Conservation (phyloP, 1,284 basidiomycete species). For the Malassezia furfur region DNA sequence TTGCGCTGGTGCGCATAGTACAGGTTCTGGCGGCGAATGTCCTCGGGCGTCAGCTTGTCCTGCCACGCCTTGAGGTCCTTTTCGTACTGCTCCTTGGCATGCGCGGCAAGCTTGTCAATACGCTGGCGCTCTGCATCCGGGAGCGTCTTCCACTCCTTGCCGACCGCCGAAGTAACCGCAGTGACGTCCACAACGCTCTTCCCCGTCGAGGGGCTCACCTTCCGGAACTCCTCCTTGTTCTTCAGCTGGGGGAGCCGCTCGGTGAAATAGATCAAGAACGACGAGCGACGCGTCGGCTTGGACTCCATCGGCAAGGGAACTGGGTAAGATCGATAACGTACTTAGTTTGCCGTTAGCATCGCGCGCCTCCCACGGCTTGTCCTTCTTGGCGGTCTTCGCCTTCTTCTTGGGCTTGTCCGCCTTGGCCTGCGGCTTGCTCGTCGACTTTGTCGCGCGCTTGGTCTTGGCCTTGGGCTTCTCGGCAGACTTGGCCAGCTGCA, state of each 20-base stretch:
- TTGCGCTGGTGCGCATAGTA: conserved; percentile 34
- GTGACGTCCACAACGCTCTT: conserved; percentile 30
- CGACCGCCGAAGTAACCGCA: conserved; percentile 25
- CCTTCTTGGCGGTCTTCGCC: conserved; percentile 9
- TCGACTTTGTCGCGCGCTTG: not conserved
- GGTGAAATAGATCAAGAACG: conserved; percentile 36
- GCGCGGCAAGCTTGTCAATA: conserved; percentile 27
- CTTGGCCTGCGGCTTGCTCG: not conserved
- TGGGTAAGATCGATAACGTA: conserved; percentile 11
- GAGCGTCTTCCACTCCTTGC: conserved; percentile 32
- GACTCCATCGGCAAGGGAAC: conserved; percentile 38
- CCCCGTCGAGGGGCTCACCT: conserved; percentile 26
- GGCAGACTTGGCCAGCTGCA: not conserved
- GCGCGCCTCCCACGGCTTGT: conserved; percentile 15
- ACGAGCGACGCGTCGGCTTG: conserved; percentile 32
- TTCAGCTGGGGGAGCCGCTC: conserved; percentile 29
- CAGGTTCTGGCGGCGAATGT: conserved; percentile 40
- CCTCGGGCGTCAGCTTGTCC: conserved; percentile 32
- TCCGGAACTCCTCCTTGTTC: conserved; percentile 24
- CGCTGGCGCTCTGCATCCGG: conserved; percentile 18
- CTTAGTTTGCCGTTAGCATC: conserved; percentile 16
- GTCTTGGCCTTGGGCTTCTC: not conserved
- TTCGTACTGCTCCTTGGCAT: conserved; percentile 30
- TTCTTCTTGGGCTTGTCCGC: not conserved
- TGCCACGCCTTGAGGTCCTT: conserved; percentile 33